Conservation (phyloP, 164 flowering plant species). For the Chimonanthus praecox region DNA sequence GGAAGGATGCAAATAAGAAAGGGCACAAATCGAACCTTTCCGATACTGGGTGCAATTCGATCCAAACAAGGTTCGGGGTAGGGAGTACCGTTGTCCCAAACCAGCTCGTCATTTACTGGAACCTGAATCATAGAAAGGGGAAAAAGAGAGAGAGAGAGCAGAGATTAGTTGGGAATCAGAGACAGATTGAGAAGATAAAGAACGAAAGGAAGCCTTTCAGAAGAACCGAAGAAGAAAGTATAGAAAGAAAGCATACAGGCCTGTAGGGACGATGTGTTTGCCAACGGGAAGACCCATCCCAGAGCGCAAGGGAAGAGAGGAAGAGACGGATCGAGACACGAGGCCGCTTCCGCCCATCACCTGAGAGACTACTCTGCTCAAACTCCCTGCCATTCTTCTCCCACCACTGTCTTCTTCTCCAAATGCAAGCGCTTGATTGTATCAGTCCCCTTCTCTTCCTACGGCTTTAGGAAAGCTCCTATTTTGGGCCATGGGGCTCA, state of each 20-base stretch:
- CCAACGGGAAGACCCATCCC: constrained; percentile 99
- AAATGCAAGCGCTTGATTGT: no score
- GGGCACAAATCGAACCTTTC: constrained; percentile 46
- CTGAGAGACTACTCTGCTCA: constrained; percentile 66
- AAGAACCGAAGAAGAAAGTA: no score
- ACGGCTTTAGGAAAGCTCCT: no score
- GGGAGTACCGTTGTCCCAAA: constrained; percentile 91
- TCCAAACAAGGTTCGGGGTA: constrained; percentile 93
- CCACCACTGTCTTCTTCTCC: no score
- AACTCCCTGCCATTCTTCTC: constrained; percentile 29
- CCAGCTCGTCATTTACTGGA: constrained; percentile 78
- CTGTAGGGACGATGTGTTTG: constrained; percentile 91
- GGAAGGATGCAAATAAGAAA: not conserved
- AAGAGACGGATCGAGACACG: constrained; percentile 55
- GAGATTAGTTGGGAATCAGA: not conserved
- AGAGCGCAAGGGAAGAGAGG: constrained; percentile 85
- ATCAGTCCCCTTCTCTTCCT: no score
- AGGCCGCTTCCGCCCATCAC: constrained; percentile 84
- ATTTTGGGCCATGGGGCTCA: no score
- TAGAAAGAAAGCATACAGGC: constrained; percentile 39
- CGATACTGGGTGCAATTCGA: constrained; percentile 86
- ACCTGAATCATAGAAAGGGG: constrained; percentile 37
- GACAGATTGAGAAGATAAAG: not conserved
- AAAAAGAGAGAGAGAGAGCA: not conserved
- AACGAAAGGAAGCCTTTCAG: no score